These are phyloP conservation scores for Populus hybrid DNA, from an alignment of 441 rosid species.

Conservation along the genomic window DNA sequence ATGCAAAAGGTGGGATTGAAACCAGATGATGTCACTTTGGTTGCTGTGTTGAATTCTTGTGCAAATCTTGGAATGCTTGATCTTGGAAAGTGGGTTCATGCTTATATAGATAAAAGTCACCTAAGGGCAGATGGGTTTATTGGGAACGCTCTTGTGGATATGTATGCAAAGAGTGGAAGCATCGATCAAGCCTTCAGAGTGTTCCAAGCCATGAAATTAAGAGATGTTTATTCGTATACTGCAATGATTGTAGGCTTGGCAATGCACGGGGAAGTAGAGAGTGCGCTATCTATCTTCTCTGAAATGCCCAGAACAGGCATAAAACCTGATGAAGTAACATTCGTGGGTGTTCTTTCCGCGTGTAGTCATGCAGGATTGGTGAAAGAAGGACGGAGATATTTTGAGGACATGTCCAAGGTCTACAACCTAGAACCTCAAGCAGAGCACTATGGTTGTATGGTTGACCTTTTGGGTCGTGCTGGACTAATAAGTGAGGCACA, in stretches of 20 bases:
- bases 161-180: constrained; percentile 25
- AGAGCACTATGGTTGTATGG: constrained; percentile 67
- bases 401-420: neutral
- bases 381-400: constrained; percentile 5
- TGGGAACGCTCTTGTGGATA: constrained; percentile 20
- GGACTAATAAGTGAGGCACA: constrained; percentile 49
- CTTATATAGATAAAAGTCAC: constrained; percentile 11
- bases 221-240: constrained; percentile 18
- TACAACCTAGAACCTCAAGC: constrained; percentile 33
- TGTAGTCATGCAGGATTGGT: constrained; percentile 15
- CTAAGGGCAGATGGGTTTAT: constrained; percentile 8
- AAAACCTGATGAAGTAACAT: constrained; percentile 10
- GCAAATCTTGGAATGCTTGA: constrained; percentile 22
- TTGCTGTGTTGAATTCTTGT: constrained; percentile 18
- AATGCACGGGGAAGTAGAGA: constrained; percentile 3
- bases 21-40: neutral
- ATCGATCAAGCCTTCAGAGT: constrained; percentile 12
- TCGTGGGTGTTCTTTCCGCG: constrained; percentile 8
- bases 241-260: constrained; percentile 21
- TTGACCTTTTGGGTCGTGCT: constrained; percentile 57
- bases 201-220: constrained; percentile 13
- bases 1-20: neutral
- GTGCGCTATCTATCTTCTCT: neutral
- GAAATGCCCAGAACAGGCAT: constrained; percentile 5
- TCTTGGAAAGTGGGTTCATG: constrained; percentile 17